Base-by-base conservation (phyloP, 2,329 filamentous ascomycete species). In the Trichoderma oligosporum region DNA sequence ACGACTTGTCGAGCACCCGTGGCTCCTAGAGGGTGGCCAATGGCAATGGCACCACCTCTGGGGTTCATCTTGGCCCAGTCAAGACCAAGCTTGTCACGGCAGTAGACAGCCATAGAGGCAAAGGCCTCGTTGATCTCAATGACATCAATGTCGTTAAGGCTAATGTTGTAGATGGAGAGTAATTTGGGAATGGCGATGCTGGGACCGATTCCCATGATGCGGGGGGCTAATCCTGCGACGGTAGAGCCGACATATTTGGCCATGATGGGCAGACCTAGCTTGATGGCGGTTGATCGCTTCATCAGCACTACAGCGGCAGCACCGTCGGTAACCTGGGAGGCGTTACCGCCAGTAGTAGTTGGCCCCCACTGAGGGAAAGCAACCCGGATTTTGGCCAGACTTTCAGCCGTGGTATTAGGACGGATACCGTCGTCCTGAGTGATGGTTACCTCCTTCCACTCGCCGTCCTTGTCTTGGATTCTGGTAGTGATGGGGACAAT, bases 101-200 rank as follows among this genome's bases (percentile, higher is more conserved):
- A 96, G 82, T 97, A 97, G 27, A 97, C 92, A 1, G 91, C 92
- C 94, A 97, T 97, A 52, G 89, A 94, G 20, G 92, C 93, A 68
- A 99, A 99, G 1, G 94, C 94, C 81, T 99, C 94, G 78, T 99
- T 99, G 70, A 99, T 76, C 81, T 97, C 94, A 65, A 93, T 80
- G 33, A 97, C 82, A 69, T 99, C 94, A 61, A 94, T 83, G 66
- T 97, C 94, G 59, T 87, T 82, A 54, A 96, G 78, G 22, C 81
- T 83, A 60, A 99, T 75, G 74, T 87, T 85, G 81, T 87, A 85
- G 76, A 94, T 87, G 68, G 75, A 75, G 44, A 99, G 82, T 27
- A 99, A 84, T 83, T 99, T 99, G 62, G 85, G 85, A 62, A 88
- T 87, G 59, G 83, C 85, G 33, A 87, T 74, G 41, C 85, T 85